These are phyloP conservation scores for Phytophthora macrochlamydospora DNA, from an alignment of 352 stramenopile genomes.

Conservation along the genomic window DNA sequence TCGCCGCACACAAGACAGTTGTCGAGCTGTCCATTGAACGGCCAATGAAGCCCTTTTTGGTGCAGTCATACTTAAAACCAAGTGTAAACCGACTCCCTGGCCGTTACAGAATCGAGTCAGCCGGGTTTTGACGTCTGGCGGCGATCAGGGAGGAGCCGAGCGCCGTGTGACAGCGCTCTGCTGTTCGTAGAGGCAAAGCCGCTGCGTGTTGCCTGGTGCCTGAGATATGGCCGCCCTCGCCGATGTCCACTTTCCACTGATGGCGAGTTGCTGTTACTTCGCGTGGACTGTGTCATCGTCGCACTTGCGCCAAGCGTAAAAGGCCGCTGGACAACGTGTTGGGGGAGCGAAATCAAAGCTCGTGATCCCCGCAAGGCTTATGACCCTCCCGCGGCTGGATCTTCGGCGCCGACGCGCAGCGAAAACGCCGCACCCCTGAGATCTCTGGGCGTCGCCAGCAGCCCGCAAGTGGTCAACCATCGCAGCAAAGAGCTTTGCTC, in stretches of 20 bases:
- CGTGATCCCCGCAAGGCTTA: background rate
- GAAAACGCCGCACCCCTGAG: constrained; percentile 23
- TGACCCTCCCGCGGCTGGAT: background rate
- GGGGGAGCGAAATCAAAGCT: constrained; percentile 16
- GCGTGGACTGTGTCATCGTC: constrained; percentile 6
- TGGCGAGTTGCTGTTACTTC: constrained; percentile 23
- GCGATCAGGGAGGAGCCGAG: constrained; percentile 26
- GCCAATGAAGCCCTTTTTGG: constrained; percentile 5
- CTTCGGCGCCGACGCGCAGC: constrained; percentile 15
- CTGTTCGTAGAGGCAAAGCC: constrained; percentile 32
- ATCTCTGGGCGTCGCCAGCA: constrained; percentile 15
- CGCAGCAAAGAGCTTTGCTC: background rate
- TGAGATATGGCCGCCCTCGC: constrained; percentile 26
- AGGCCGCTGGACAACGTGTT: constrained; percentile 5
- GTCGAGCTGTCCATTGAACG: background rate
- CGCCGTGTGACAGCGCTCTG: constrained; percentile 33
- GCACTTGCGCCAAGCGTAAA: constrained; percentile 1
- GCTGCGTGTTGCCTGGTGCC: background rate
- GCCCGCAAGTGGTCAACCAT: constrained; percentile 7
- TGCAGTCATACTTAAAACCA: constrained; percentile 21
- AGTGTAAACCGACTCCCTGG: constrained; percentile 24
- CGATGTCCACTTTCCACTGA: constrained; percentile 36
- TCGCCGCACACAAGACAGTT: background rate
- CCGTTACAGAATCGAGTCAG: constrained; percentile 28
- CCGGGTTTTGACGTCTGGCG: constrained; percentile 19